Evolutionary conservation across 1,139 yeast species (phyloP).

Genomic region (Pneumocystis carinii): DNA sequence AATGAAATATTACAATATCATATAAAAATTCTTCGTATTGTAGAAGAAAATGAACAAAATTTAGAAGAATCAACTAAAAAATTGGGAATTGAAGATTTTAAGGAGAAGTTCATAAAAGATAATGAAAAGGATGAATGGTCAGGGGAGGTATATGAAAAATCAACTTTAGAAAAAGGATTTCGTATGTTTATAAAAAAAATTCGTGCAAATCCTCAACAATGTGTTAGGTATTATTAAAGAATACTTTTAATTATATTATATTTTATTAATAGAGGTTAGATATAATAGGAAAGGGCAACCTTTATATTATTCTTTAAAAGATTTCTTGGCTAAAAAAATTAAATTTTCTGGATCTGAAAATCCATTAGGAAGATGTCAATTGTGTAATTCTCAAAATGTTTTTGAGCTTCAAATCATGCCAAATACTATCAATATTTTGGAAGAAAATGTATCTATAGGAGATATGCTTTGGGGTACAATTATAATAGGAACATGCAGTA

Average conservation of each 20-base stretch:
- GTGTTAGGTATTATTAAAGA: constrained; percentile 53
- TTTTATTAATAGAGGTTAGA: neutral
- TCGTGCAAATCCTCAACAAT: constrained; percentile 71
- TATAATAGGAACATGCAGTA: constrained; percentile 62
- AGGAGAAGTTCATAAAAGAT: constrained; percentile 6
- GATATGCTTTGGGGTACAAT: constrained; percentile 81
- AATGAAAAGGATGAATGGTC: constrained; percentile 12
- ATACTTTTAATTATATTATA: constrained; percentile 26
- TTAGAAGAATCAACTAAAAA: neutral
- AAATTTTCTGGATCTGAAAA: neutral
- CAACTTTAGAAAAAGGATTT: constrained; percentile 45
- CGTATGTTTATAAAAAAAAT: constrained; percentile 62
- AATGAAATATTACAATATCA: neutral
- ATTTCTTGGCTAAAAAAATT: neutral
- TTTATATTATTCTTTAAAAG: neutral
- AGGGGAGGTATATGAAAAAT: constrained; percentile 11
- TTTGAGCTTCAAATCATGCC: constrained; percentile 94
- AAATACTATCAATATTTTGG: constrained; percentile 70
- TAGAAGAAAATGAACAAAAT: neutral
- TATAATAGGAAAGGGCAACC: neutral
- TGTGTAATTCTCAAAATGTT: constrained; percentile 27
- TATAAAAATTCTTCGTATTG: neutral
- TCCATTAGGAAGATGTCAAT: neutral
- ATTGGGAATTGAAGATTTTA: neutral
- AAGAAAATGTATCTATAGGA: constrained; percentile 26